phyloP scores from a whole-genome alignment of 768 basidiomycete species.

The Chalciporus piperatus region DNA sequence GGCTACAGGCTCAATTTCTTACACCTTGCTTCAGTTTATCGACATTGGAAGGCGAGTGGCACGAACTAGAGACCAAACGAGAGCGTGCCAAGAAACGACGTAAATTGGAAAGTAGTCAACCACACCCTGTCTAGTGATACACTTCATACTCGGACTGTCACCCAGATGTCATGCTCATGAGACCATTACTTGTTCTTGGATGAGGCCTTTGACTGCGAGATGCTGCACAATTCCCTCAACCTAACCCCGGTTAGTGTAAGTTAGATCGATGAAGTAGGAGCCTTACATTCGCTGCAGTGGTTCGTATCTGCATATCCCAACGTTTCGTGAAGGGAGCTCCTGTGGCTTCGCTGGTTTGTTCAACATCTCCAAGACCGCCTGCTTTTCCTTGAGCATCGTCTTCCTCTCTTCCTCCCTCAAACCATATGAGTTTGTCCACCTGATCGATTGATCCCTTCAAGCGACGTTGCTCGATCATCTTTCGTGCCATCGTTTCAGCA shows the following conservation, averaged over 20 bases:
- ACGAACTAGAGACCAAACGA: slow-evolving; percentile 93
- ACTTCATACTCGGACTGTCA: slow-evolving; percentile 15
- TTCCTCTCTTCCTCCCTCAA: slow-evolving; percentile 83
- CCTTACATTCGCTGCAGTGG: slow-evolving; percentile 81
- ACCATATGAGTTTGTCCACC: slow-evolving; percentile 91
- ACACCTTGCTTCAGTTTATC: slow-evolving; percentile 52
- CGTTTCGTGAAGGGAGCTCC: slow-evolving; percentile 88
- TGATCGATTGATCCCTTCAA: slow-evolving; percentile 94
- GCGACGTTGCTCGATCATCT: slow-evolving; percentile 98
- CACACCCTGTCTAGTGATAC: slow-evolving; percentile 33
- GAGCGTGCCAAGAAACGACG: slow-evolving; percentile 81
- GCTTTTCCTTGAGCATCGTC: slow-evolving; percentile 94
- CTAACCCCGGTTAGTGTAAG: slow-evolving; percentile 35
- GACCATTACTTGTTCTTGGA: slow-evolving; percentile 31
- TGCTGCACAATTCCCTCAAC: slow-evolving; percentile 88
- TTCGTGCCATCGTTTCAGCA: slow-evolving; percentile 95
- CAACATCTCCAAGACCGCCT: slow-evolving; percentile 85
- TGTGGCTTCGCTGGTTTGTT: slow-evolving; percentile 84
- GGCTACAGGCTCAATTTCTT: slow-evolving; percentile 2
- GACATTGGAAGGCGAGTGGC: slow-evolving; percentile 91
- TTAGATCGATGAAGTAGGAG: neutral
- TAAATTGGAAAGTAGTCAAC: slow-evolving; percentile 54
- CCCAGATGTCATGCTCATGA: slow-evolving; percentile 7
- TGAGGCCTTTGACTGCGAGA: slow-evolving; percentile 68
- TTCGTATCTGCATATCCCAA: slow-evolving; percentile 93